Evolutionary conservation across 2,329 filamentous ascomycete genomes (phyloP).

Genomic region (Cladophialophora psammophila): DNA sequence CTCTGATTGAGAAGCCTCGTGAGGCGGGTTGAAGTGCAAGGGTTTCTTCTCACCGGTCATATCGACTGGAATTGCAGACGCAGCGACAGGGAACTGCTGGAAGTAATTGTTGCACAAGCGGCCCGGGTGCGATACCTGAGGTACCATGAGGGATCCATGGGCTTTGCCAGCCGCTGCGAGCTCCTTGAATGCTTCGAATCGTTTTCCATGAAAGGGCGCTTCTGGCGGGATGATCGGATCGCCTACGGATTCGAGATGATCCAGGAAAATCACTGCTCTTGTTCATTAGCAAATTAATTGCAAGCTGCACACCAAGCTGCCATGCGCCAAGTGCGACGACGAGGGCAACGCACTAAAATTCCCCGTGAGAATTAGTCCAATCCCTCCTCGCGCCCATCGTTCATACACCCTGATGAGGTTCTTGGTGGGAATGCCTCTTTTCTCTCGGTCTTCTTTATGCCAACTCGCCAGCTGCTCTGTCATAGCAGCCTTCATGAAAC

Average conservation of each 20-base stretch:
- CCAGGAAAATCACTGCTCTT: conserved; percentile 64
- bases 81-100: conserved; percentile 50
- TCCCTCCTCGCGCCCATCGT: conserved; percentile 67
- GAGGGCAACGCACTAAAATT: conserved; percentile 61
- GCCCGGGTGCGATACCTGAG: conserved; percentile 70
- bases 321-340: neutral
- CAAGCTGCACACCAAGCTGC: neutral
- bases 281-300: neutral
- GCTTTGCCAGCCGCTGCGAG: conserved; percentile 64
- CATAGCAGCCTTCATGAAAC: conserved; percentile 73
- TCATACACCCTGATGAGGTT: conserved; percentile 66
- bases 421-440: conserved; percentile 62
- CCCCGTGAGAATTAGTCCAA: conserved; percentile 66
- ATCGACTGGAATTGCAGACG: conserved; percentile 27
- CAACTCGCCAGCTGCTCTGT: conserved; percentile 70
- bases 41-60: conserved; percentile 51
- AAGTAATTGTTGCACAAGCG: conserved; percentile 57
- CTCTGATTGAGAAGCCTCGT: conserved; percentile 44
- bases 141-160: conserved; percentile 65
- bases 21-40: conserved; percentile 48
- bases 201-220: conserved; percentile 59
- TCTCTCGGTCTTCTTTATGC: conserved; percentile 60
- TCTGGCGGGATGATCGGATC: conserved; percentile 66
- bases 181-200: conserved; percentile 67
- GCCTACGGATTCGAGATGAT: conserved; percentile 64